Percentiles rank a stretch among this genome's conserved stretches.
Evolutionary conservation across 768 basidiomycete species (phyloP).

Genomic region (Russula lepida): DNA sequence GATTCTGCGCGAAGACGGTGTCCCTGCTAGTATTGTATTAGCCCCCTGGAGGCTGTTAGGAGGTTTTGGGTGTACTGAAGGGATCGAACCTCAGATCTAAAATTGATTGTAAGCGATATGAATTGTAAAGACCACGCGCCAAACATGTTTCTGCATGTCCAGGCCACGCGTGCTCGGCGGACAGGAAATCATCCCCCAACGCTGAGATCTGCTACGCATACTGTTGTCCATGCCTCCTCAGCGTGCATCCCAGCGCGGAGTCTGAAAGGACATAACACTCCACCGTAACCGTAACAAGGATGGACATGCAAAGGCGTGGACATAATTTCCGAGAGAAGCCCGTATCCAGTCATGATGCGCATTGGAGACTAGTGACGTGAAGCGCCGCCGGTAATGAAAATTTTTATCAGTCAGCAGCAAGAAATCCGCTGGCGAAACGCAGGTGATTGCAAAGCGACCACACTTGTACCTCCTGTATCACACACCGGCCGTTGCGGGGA

Average conservation of each 20-base stretch:
- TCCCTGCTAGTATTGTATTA: background rate
- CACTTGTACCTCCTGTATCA: background rate
- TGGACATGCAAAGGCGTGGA: background rate
- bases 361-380: background rate
- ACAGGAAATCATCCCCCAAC: background rate
- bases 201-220: background rate
- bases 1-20: background rate
- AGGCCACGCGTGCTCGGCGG: background rate
- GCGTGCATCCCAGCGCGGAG: slow-evolving; percentile 7
- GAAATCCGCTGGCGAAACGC: background rate
- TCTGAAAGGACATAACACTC: background rate
- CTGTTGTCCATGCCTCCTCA: slow-evolving; percentile 2
- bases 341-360: background rate
- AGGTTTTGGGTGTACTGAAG: background rate
- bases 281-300: background rate
- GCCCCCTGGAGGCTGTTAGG: background rate
- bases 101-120: background rate
- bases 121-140: background rate
- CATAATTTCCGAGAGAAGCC: background rate
- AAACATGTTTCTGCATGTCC: background rate
- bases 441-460: background rate
- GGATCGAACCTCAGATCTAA: background rate
- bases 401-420: background rate
- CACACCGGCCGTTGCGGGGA: background rate
- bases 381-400: background rate